phyloP scores from a whole-genome alignment of 2,329 filamentous ascomycete genomes.

The Lasiodiplodia sp. region DNA sequence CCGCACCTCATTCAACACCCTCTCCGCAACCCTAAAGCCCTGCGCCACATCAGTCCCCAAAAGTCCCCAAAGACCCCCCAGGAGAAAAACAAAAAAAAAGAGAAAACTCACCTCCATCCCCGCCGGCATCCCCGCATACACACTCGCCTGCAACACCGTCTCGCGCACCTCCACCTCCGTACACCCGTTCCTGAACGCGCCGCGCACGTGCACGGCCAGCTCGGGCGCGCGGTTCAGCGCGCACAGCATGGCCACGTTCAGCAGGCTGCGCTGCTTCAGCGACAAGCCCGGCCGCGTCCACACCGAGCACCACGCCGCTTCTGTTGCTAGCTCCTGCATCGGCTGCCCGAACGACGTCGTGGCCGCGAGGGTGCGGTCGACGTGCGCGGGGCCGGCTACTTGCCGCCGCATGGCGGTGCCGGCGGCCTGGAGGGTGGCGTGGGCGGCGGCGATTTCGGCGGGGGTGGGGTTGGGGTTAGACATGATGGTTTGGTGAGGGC shows the following conservation, averaged over 20 bases:
- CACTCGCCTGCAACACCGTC: slow-evolving; percentile 59
- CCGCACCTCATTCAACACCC: slow-evolving; percentile 60
- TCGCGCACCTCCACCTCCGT: slow-evolving; percentile 50
- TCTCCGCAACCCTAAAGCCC: slow-evolving; percentile 50
- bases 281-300: slow-evolving; percentile 66
- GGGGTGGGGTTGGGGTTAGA: not conserved
- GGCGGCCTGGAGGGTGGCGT: not conserved
- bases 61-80: not conserved
- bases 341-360: slow-evolving; percentile 66
- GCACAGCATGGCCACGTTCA: slow-evolving; percentile 71
- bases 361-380: slow-evolving; percentile 63
- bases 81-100: not conserved
- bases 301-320: slow-evolving; percentile 69
- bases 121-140: slow-evolving; percentile 63
- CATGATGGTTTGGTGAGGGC: too few relatives aligned
- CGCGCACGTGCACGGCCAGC: slow-evolving; percentile 60
- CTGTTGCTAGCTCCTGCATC: slow-evolving; percentile 69
- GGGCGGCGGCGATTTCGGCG: not conserved
- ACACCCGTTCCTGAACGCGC: slow-evolving; percentile 67
- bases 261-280: slow-evolving; percentile 43
- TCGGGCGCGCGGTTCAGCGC: slow-evolving; percentile 67
- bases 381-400: slow-evolving; percentile 56
- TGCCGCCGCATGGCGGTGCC: not conserved
- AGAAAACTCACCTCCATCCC: slow-evolving; percentile 56
- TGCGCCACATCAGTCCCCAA: slow-evolving; percentile 47